Evolutionary conservation across 108 stramenopile genomes (phyloP), one percentile per base, ranked within the genome.

Genomic region (Cyclotella distinguenda): DNA sequence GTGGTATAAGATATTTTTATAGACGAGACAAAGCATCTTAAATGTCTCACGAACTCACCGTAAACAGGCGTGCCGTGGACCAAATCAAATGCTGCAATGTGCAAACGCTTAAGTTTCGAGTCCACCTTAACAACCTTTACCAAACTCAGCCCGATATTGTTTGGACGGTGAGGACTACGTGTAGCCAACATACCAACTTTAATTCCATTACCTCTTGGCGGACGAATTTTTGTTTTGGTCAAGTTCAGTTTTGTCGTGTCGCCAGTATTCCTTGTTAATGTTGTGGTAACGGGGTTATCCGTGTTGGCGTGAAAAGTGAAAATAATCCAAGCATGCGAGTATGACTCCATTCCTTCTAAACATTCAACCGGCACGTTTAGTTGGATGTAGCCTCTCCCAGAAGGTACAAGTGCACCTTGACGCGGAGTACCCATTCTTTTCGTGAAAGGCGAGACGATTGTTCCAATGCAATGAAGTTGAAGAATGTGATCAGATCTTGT

Each of bases 251-350:
- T 56, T 1, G 22, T 21, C n/a, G 59, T 45, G 49, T 57, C 36
- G 47, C 62, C 66, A 68, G 30, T 27, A 8, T n/a, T 16, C 10
- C 26, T 12, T 36, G 38, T 26, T 32, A 3, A 16, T 13, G 46
- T 64, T 54, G 46, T 42, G 47, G 35, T 28, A 64, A 67, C 65
- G 43, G 72, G 52, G 25, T 77, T 54, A 46, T 93, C 88, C 4
- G 97, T 99, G 67, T 99, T 99, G 59, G 91, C 93, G 72, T 99
- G 96, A 72, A 99, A 99, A 15, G 75, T 75, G 73, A 97, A 99
- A 21, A 99, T 52, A 4, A 98, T 80, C 97, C 97, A 98, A 5
- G 89, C 65, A 71, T 99, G 97, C 48, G 77, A 82, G 55, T 94
- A 97, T 18, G 75, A 51, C 11, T 89, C 77, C 34, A 98, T 80